Conservation (phyloP, 148 eudicot genomes). For the Camellia japonica region DNA sequence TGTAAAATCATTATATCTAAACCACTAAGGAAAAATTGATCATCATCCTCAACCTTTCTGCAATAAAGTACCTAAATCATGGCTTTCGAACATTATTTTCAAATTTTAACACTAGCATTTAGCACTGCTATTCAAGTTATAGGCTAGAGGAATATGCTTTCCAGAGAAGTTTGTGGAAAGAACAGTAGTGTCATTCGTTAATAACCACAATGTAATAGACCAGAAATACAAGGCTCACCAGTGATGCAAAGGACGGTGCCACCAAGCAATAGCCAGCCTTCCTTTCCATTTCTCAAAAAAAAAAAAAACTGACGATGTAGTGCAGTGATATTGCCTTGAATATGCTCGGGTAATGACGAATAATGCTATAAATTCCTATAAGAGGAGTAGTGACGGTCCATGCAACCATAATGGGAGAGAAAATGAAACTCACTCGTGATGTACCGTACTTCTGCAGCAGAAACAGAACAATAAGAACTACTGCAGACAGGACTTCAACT, state of each 20-base stretch:
- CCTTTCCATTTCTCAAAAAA: slow-evolving; percentile 51
- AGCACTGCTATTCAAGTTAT: neutral
- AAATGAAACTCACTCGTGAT: slow-evolving; percentile 64
- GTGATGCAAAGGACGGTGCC: slow-evolving; percentile 64
- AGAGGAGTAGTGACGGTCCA: slow-evolving; percentile 63
- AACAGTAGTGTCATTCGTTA: neutral
- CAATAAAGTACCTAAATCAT: neutral
- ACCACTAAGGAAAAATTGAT: neutral
- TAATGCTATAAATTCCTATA: slow-evolving; percentile 59
- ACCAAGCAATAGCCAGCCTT: slow-evolving; percentile 52
- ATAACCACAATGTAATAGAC: neutral
- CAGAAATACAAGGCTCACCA: slow-evolving; percentile 29
- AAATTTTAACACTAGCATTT: neutral
- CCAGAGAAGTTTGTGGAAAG: neutral
- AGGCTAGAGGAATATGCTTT: neutral
- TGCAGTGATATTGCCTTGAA: slow-evolving; percentile 66
- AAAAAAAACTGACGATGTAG: slow-evolving; percentile 28
- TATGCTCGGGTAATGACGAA: slow-evolving; percentile 49
- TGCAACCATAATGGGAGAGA: slow-evolving; percentile 60
- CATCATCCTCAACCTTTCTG: neutral
- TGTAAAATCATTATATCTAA: neutral
- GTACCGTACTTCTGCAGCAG: slow-evolving; percentile 59
- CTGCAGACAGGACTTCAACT: slow-evolving; percentile 51
- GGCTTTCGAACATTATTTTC: neutral
- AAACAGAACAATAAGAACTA: slow-evolving; percentile 47